Evolutionary conservation across 1,139 yeast species (phyloP).

Genomic region (Lodderomyces beijingensis): DNA sequence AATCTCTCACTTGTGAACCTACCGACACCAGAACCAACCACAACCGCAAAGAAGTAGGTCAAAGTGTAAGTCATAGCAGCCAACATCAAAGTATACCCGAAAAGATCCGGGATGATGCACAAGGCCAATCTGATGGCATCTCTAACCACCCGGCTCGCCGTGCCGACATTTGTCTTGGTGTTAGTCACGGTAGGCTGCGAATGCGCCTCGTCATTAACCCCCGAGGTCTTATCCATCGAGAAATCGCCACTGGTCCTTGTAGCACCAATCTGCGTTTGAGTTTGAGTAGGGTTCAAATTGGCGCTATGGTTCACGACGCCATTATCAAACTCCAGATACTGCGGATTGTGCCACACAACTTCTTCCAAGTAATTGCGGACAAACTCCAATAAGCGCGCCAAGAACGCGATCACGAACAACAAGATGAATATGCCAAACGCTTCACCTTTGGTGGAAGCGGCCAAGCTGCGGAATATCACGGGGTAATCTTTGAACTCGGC

Average conservation of each 20-base stretch:
- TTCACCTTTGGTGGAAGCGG: slow-evolving; percentile 50
- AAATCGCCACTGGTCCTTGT: not conserved
- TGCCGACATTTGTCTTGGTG: not conserved
- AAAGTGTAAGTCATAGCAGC: slow-evolving; percentile 70
- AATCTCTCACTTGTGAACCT: slow-evolving; percentile 64
- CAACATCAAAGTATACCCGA: slow-evolving; percentile 70
- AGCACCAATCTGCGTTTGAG: not conserved
- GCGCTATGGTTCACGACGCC: slow-evolving; percentile 11
- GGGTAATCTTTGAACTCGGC: slow-evolving; percentile 50
- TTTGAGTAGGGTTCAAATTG: slow-evolving; percentile 5
- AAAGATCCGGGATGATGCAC: slow-evolving; percentile 57
- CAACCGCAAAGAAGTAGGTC: slow-evolving; percentile 67
- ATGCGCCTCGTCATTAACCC: slow-evolving; percentile 5
- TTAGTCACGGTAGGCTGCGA: slow-evolving; percentile 1
- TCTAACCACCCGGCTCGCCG: slow-evolving; percentile 33
- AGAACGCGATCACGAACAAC: slow-evolving; percentile 53
- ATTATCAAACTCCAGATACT: slow-evolving; percentile 15
- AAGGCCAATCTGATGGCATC: slow-evolving; percentile 53
- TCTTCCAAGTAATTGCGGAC: slow-evolving; percentile 61
- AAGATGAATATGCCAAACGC: slow-evolving; percentile 72
- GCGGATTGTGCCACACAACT: slow-evolving; percentile 50
- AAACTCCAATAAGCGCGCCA: slow-evolving; percentile 56
- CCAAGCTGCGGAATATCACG: slow-evolving; percentile 51
- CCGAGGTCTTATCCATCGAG: slow-evolving; percentile 5
- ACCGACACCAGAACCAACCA: slow-evolving; percentile 63